Evolutionary conservation across 805 yeast genomes (phyloP).

Genomic region (Allodekkera sacchari): DNA sequence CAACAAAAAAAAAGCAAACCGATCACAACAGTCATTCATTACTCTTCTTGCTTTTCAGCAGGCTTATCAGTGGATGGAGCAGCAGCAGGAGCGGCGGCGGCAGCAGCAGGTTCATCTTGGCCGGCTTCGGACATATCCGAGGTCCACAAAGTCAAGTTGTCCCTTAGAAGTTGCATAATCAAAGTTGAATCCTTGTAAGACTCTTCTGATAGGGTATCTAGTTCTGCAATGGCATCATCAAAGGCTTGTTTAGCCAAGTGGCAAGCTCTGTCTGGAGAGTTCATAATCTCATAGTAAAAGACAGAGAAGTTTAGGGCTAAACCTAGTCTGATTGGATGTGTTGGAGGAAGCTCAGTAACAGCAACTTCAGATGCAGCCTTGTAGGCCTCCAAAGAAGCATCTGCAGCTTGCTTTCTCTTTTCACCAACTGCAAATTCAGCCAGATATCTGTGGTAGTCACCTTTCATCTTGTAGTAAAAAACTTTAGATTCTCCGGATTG

Average conservation of each 20-base stretch:
- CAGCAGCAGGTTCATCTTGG: slow-evolving; percentile 43
- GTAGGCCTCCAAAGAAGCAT: slow-evolving; percentile 88
- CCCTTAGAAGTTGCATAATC: slow-evolving; percentile 98
- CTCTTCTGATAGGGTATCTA: slow-evolving; percentile 95
- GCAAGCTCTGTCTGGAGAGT: slow-evolving; percentile 98
- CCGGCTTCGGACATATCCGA: slow-evolving; percentile 84
- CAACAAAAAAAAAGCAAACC: background rate
- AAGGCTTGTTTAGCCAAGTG: slow-evolving; percentile 98
- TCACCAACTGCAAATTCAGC: slow-evolving; percentile 94
- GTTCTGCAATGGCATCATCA: slow-evolving; percentile 98
- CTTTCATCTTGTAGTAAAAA: slow-evolving; percentile 98
- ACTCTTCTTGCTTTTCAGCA: slow-evolving; percentile 14
- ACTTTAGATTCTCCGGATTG: slow-evolving; percentile 97
- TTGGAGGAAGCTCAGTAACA: slow-evolving; percentile 93
- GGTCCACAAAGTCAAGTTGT: slow-evolving; percentile 97
- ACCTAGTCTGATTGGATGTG: slow-evolving; percentile 97
- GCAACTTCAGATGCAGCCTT: slow-evolving; percentile 96
- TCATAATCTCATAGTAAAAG: slow-evolving; percentile 95
- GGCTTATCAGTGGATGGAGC: no score
- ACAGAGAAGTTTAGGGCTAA: slow-evolving; percentile 97
- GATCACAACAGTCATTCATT: slow-evolving; percentile 10
- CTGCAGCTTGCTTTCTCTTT: slow-evolving; percentile 88
- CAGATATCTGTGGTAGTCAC: slow-evolving; percentile 98
- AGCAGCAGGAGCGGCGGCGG: slow-evolving; percentile 19
- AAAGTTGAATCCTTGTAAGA: slow-evolving; percentile 97